phyloP scores from a whole-genome alignment of 2,329 filamentous ascomycete species.

The Talaromyces sp. region DNA sequence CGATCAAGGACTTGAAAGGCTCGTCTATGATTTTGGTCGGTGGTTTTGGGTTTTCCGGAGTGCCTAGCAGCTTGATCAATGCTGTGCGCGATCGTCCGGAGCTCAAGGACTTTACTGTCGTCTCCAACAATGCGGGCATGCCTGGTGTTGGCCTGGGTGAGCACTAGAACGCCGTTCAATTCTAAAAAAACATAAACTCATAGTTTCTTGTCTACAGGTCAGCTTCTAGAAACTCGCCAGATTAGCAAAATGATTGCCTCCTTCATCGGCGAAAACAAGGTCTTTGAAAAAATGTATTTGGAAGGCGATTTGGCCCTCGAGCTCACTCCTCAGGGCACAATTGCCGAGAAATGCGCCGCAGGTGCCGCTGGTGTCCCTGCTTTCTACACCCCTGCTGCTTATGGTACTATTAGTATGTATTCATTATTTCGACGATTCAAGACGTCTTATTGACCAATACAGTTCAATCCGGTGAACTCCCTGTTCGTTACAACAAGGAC shows the following conservation, averaged over 20 bases:
- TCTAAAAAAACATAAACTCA: background rate
- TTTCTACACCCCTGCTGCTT: constrained; percentile 78
- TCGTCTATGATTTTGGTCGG: constrained; percentile 70
- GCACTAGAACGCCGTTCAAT: constrained; percentile 4
- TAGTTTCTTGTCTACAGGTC: constrained; percentile 44
- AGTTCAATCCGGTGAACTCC: constrained; percentile 50
- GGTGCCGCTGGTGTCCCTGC: constrained; percentile 85
- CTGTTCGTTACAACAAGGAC: constrained; percentile 83
- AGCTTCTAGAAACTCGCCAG: constrained; percentile 69
- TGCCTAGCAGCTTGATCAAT: constrained; percentile 52
- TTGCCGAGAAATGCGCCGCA: constrained; percentile 81
- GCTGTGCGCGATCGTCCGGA: constrained; percentile 62
- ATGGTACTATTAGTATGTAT: constrained; percentile 63
- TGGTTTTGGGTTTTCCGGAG: constrained; percentile 75
- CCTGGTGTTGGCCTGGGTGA: constrained; percentile 69
- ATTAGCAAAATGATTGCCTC: constrained; percentile 72
- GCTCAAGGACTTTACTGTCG: constrained; percentile 65
- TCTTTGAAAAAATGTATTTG: constrained; percentile 84
- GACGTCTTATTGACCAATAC: background rate
- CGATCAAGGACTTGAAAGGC: constrained; percentile 69
- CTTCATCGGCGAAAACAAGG: constrained; percentile 79
- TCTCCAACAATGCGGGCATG: constrained; percentile 79
- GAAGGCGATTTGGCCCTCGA: constrained; percentile 81
- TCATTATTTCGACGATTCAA: background rate
- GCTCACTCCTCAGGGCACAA: constrained; percentile 83